Evolutionary conservation across 371 early-diverging fungal species (phyloP).

Genomic region (Batrachochytrium dendrobatidis): DNA sequence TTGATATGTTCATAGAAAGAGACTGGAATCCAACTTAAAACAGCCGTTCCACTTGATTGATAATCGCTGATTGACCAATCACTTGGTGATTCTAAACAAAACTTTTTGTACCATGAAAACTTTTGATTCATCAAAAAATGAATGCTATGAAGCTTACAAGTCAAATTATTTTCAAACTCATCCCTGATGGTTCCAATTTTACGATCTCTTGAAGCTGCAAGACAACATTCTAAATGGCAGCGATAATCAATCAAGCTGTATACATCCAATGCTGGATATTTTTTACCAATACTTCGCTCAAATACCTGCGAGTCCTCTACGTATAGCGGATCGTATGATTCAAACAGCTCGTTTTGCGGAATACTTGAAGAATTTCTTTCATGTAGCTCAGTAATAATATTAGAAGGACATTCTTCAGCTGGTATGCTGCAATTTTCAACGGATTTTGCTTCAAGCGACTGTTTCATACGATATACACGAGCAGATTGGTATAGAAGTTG

Average conservation of each 20-base stretch:
- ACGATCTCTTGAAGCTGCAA: background rate
- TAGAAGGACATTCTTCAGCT: background rate
- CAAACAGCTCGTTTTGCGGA: background rate
- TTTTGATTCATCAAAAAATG: too few relatives aligned
- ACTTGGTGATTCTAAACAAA: too few relatives aligned
- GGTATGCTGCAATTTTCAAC: background rate
- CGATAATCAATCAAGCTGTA: background rate
- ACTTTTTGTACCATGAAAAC: too few relatives aligned
- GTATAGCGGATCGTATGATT: background rate
- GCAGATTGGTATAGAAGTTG: constrained; percentile 2
- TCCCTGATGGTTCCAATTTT: background rate
- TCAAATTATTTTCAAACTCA: background rate
- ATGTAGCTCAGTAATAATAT: background rate
- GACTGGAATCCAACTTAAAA: too few relatives aligned
- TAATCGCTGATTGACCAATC: too few relatives aligned
- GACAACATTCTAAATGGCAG: background rate
- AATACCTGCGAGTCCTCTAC: background rate
- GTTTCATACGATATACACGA: constrained; percentile 3
- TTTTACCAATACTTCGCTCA: background rate
- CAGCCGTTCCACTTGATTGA: too few relatives aligned
- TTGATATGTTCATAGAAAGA: too few relatives aligned
- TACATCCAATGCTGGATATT: background rate
- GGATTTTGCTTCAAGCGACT: background rate
- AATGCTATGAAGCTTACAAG: too few relatives aligned
- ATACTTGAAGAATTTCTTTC: background rate